These are phyloP conservation scores for Aspergillus fructus DNA, from an alignment of 2,329 filamentous ascomycete genomes.

Conservation along the genomic window DNA sequence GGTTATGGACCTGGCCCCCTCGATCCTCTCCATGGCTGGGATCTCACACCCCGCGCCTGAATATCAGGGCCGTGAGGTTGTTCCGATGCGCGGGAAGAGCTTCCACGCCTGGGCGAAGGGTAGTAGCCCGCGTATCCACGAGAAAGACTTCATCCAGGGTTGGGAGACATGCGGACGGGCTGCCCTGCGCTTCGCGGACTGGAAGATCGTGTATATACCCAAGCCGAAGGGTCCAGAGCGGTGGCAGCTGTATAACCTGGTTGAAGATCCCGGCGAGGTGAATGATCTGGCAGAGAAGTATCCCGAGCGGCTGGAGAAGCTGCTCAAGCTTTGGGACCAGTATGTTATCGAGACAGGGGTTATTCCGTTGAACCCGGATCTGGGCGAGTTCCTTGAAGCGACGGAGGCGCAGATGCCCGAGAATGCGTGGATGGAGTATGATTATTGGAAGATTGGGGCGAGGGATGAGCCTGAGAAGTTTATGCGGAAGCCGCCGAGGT, in stretches of 20 bases:
- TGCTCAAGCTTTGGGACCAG: constrained; percentile 57
- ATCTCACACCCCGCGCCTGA: constrained; percentile 53
- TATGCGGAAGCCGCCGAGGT: constrained; percentile 34
- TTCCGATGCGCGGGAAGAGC: constrained; percentile 51
- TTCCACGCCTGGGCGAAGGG: constrained; percentile 46
- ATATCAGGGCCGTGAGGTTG: constrained; percentile 52
- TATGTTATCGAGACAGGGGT: constrained; percentile 61
- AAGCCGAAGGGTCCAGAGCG: constrained; percentile 55
- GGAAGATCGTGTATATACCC: constrained; percentile 59
- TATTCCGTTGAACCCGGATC: constrained; percentile 58
- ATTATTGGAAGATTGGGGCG: constrained; percentile 60
- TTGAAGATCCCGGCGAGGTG: constrained; percentile 53
- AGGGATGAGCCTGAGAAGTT: constrained; percentile 50
- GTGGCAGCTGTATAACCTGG: constrained; percentile 59
- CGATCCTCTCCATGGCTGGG: constrained; percentile 44
- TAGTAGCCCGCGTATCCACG: constrained; percentile 44
- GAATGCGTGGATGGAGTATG: constrained; percentile 65
- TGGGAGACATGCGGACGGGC: constrained; percentile 58
- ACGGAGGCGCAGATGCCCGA: constrained; percentile 66
- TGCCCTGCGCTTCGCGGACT: constrained; percentile 56
- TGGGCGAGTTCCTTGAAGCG: constrained; percentile 59
- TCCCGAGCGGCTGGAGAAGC: constrained; percentile 46
- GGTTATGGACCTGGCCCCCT: constrained; percentile 54
- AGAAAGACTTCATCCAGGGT: constrained; percentile 53
- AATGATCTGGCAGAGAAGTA: constrained; percentile 44